Evolutionary conservation across 371 early-diverging fungal genomes (phyloP).

Genomic region (Mucor velutinosus): DNA sequence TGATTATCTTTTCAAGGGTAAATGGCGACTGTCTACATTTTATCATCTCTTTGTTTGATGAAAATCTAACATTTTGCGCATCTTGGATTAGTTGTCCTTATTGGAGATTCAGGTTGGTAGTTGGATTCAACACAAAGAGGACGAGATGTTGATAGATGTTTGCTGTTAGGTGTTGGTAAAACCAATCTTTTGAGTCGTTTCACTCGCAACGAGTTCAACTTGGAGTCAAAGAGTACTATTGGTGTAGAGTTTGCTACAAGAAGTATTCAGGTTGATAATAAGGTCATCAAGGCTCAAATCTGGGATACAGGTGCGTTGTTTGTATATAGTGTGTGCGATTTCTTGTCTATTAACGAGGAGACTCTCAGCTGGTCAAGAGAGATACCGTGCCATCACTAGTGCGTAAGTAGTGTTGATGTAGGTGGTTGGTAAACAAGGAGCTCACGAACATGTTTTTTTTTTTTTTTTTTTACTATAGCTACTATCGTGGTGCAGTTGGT

Average conservation of each 20-base stretch:
- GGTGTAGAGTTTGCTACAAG: slow-evolving; percentile 99
- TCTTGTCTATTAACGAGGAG: background rate
- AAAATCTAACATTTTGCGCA: background rate
- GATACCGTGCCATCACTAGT: slow-evolving; percentile 85
- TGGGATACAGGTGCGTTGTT: slow-evolving; percentile 78
- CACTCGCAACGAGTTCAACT: slow-evolving; percentile 95
- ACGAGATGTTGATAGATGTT: background rate
- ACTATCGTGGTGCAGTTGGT: slow-evolving; percentile 99
- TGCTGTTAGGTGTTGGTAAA: slow-evolving; percentile 88
- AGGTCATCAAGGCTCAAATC: slow-evolving; percentile 98
- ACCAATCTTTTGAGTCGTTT: slow-evolving; percentile 97
- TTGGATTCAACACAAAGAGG: background rate
- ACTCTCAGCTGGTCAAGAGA: slow-evolving; percentile 78
- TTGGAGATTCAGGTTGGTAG: slow-evolving; percentile 91
- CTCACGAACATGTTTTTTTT: background rate
- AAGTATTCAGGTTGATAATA: slow-evolving; percentile 92
- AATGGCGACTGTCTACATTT: background rate
- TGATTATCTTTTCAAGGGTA: slow-evolving; percentile 38
- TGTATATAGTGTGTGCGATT: background rate
- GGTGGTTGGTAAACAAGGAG: background rate
- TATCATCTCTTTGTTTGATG: background rate
- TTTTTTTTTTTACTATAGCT: slow-evolving; percentile 62
- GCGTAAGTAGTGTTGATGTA: slow-evolving; percentile 64
- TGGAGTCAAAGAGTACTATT: slow-evolving; percentile 98
- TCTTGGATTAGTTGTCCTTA: slow-evolving; percentile 87